Conservation (phyloP, 345 rosid genomes). For the Euphorbia lathyris region DNA sequence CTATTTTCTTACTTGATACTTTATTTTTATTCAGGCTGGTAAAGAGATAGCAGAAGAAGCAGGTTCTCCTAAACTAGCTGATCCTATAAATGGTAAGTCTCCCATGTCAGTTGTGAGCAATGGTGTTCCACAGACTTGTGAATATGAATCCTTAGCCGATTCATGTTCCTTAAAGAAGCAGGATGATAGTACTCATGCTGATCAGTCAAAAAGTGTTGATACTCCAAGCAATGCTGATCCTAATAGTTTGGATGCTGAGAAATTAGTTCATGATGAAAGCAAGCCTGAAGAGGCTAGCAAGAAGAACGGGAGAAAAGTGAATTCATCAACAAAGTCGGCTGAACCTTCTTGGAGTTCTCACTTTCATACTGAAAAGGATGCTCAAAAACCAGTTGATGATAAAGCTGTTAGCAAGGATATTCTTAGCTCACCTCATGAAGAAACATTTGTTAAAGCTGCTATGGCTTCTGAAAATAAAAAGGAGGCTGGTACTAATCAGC, state of each 20-base stretch:
- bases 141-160: slow-evolving; percentile 45
- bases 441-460: slow-evolving; percentile 33
- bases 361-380: slow-evolving; percentile 43
- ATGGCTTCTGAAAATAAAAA: slow-evolving; percentile 43
- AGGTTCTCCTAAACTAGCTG: no score
- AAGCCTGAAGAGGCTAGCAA: slow-evolving; percentile 32
- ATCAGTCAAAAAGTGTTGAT: no score
- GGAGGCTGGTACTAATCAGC: slow-evolving; percentile 30
- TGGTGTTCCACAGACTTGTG: slow-evolving; percentile 45
- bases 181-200: slow-evolving; percentile 33
- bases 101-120: slow-evolving; percentile 60
- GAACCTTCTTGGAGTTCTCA: slow-evolving; percentile 43
- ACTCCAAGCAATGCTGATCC: no score
- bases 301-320: slow-evolving; percentile 37
- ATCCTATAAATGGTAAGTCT: no score
- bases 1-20: no score
- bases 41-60: no score
- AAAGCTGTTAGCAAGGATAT: no score
- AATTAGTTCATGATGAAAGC: slow-evolving; percentile 25
- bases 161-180: slow-evolving; percentile 41
- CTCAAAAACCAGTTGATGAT: slow-evolving; percentile 30
- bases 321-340: slow-evolving; percentile 25
- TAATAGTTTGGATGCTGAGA: no score
- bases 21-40: no score
- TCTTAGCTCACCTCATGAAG: slow-evolving; percentile 32